Evolutionary conservation across 805 yeast genomes (phyloP).

Genomic region (Metschnikowia gelsemii): DNA sequence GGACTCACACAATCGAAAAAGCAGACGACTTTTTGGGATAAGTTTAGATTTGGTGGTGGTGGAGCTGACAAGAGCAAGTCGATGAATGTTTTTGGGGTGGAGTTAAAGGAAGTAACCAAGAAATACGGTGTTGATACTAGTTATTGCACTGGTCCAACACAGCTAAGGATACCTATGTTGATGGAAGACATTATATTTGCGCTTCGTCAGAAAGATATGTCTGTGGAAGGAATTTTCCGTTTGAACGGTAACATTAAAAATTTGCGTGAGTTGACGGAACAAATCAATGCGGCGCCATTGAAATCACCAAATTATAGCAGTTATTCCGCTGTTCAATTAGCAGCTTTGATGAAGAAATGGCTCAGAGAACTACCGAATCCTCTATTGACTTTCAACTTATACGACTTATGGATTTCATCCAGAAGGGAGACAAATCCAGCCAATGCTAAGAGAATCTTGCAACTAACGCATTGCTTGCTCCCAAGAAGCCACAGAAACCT

Average conservation of each 20-base stretch:
- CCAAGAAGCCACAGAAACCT: constrained; percentile 82
- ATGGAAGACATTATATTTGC: constrained; percentile 84
- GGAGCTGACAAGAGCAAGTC: constrained; percentile 29
- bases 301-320: constrained; percentile 65
- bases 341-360: constrained; percentile 89
- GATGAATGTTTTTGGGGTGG: constrained; percentile 68
- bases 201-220: constrained; percentile 86
- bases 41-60: constrained; percentile 40
- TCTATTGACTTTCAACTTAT: constrained; percentile 69
- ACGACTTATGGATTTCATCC: constrained; percentile 74
- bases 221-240: constrained; percentile 94
- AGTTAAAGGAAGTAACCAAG: constrained; percentile 66
- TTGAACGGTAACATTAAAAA: constrained; percentile 92
- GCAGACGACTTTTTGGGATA: constrained; percentile 52
- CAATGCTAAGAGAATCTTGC: constrained; percentile 53
- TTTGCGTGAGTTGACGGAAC: constrained; percentile 67
- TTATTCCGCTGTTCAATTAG: constrained; percentile 87
- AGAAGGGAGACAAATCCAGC: constrained; percentile 50
- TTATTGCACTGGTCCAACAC: constrained; percentile 78
- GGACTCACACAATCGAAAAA: constrained; percentile 44
- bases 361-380: constrained; percentile 93
- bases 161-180: constrained; percentile 77
- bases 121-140: constrained; percentile 81
- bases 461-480: constrained; percentile 67
- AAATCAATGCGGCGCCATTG: constrained; percentile 71